Base-by-base conservation (phyloP, 108 stramenopile genomes). In the Aurantiochytrium sp. region DNA sequence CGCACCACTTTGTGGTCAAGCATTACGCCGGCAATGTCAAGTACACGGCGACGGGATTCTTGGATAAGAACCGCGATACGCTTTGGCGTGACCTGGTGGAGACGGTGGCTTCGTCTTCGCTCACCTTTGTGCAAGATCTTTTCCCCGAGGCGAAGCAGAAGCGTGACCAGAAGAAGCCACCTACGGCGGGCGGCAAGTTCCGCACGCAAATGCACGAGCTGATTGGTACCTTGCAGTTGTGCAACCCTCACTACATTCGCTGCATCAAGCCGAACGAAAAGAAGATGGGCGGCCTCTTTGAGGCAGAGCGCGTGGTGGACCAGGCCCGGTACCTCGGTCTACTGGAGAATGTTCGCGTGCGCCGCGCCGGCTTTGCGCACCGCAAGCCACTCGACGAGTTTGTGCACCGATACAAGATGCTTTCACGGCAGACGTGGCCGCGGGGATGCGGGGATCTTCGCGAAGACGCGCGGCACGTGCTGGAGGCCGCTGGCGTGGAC, bases 151-250 rank as follows among this genome's bases (percentile, higher is more conserved):
- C 49, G 14, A 83, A 83, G 51, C 43, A 47, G 49, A 53, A 23
- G 28, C 76, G 76, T 12, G 76, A 83, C 51, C 76, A 83, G 76
- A 83, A 83, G 76, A 83, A 83, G 51, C 76, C 76, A 35, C 76
- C 76, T 6, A 90, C 89, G 44, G 91, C 91, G n/a, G 91, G 90
- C 59, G 58, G 76, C 21, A 92, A 93, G 92, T 93, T 93, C 90
- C 91, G 91, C 89, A 47, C 45, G 60, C 91, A 93, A 88, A 89
- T 92, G 45, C 47, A 55, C 43, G 87, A 72, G 51, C 91, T 92
- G 72, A 58, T 90, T 44, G 35, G 10, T 2, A 72, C 60, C 6
- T 29, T 92, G 49, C n/a, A 58, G 57, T 19, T 49, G 23, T 69
- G 58, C 44, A 43, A 28, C 42, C 90, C 91, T n/a, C 60, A 60